Percentiles rank a stretch among this genome's conserved stretches.
These are phyloP conservation scores for Russula brevipes DNA, from an alignment of 768 basidiomycete genomes.

Conservation along the genomic window DNA sequence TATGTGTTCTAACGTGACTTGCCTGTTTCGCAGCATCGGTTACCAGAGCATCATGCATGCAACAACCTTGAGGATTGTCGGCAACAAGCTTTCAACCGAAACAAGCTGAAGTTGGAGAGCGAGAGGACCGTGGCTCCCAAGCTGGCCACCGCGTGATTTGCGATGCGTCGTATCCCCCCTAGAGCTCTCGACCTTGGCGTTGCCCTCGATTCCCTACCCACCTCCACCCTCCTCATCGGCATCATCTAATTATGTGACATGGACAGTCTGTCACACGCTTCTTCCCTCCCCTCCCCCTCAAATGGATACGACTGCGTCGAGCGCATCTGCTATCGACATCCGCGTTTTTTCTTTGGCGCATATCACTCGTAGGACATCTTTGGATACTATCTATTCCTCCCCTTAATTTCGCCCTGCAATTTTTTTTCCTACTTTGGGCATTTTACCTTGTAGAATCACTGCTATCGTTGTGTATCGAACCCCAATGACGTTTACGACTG, in stretches of 20 bases:
- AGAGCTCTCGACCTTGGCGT: not conserved
- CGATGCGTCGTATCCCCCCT: constrained; percentile 11
- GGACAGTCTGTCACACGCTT: not conserved
- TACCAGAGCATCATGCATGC: constrained; percentile 86
- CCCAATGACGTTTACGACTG: constrained; percentile 8
- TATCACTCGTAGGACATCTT: constrained; percentile 23
- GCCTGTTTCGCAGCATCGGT: constrained; percentile 56
- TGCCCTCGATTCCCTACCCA: constrained; percentile 12
- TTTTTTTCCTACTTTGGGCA: constrained; percentile 6
- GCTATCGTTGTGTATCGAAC: constrained; percentile 21
- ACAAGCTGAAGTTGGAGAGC: constrained; percentile 83
- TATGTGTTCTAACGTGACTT: constrained; percentile 17
- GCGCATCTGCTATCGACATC: constrained; percentile 16
- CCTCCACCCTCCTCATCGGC: not conserved
- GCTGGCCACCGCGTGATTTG: constrained; percentile 67
- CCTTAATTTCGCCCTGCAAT: constrained; percentile 10
- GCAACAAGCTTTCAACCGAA: constrained; percentile 81
- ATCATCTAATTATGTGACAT: not conserved
- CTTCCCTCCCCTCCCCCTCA: not conserved
- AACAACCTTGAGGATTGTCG: constrained; percentile 78
- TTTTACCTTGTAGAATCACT: constrained; percentile 21
- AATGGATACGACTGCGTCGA: constrained; percentile 6
- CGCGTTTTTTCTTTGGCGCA: constrained; percentile 30
- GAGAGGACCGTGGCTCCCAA: constrained; percentile 84
- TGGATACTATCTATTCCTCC: constrained; percentile 20